These are phyloP conservation scores for Smithsoniella earleae DNA, from an alignment of 163 green algal species.

Conservation along the genomic window DNA sequence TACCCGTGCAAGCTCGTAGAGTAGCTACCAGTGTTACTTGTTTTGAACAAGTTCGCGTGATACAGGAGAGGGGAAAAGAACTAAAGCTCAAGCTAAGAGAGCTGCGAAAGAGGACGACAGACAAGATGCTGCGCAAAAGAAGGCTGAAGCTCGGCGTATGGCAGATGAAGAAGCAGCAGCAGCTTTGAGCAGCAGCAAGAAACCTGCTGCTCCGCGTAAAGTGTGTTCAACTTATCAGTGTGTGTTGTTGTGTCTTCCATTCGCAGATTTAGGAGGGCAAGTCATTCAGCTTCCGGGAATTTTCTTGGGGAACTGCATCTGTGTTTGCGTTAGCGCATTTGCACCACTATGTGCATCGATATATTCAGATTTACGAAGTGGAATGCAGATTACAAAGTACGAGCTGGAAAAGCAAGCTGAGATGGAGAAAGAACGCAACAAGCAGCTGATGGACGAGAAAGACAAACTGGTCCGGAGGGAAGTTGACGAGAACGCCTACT, in stretches of 20 bases:
- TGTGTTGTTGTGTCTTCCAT: too few relatives aligned
- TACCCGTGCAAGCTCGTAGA: too few relatives aligned
- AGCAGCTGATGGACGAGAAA: not conserved
- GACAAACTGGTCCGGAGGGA: not conserved
- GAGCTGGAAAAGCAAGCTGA: not conserved
- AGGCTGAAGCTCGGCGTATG: not conserved
- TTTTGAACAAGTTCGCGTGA: too few relatives aligned
- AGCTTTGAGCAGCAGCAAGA: not conserved
- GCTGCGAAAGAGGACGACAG: not conserved
- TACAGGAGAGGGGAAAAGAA: not conserved
- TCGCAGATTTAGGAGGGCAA: too few relatives aligned
- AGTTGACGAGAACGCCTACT: not conserved
- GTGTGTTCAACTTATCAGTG: too few relatives aligned
- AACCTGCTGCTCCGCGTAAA: too few relatives aligned
- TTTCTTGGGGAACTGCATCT: too few relatives aligned
- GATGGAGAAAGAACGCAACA: not conserved
- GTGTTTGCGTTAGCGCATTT: too few relatives aligned
- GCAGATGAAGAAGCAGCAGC: constrained; percentile 5
- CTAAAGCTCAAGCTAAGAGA: not conserved
- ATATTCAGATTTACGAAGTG: too few relatives aligned
- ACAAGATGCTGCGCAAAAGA: not conserved
- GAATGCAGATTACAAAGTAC: not conserved
- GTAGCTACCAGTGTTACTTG: too few relatives aligned
- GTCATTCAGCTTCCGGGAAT: too few relatives aligned
- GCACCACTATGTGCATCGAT: too few relatives aligned